A percentile compares a stretch with the other conserved stretches of the same genome.
These are phyloP conservation scores for Pneumocystis wakefieldiae DNA, from an alignment of 1,139 yeast genomes.

Conservation along the genomic window DNA sequence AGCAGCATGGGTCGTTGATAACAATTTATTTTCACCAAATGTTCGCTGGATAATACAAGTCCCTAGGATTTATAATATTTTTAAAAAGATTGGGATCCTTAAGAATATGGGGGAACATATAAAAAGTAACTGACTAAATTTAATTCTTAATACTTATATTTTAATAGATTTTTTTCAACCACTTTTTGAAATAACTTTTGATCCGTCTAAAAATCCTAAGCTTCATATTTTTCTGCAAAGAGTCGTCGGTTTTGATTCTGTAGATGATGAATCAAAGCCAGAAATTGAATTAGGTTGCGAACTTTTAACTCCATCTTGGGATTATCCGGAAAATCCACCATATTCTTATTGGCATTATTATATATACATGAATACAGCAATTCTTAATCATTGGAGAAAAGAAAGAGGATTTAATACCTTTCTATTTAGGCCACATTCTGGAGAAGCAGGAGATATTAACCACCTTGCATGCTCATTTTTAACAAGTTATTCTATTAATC, in stretches of 20 bases:
- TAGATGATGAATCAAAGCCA: conserved; percentile 89
- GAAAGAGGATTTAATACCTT: conserved; percentile 68
- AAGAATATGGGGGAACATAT: conserved; percentile 60
- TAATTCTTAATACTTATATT: background rate
- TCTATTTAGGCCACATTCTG: conserved; percentile 91
- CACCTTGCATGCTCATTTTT: conserved; percentile 83
- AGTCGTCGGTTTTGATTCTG: conserved; percentile 95
- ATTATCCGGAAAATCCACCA: conserved; percentile 71
- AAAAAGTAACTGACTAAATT: conserved; percentile 20
- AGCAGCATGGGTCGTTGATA: conserved; percentile 89
- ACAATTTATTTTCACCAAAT: conserved; percentile 79
- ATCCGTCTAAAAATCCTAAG: conserved; percentile 80
- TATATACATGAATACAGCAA: conserved; percentile 67
- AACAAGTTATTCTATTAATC: conserved; percentile 59
- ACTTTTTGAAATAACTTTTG: conserved; percentile 73
- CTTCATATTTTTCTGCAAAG: conserved; percentile 75
- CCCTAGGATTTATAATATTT: conserved; percentile 82
- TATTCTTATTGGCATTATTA: conserved; percentile 89
- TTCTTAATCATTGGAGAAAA: conserved; percentile 70
- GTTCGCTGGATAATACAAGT: conserved; percentile 95
- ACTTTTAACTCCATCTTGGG: conserved; percentile 81
- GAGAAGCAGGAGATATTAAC: conserved; percentile 98
- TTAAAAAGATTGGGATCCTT: conserved; percentile 63
- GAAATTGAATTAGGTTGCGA: conserved; percentile 70
- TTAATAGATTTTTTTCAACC: conserved; percentile 38